Percentiles rank a stretch among this genome's conserved stretches.
phyloP scores from a whole-genome alignment of 306 rosid genomes.

The Herpetospermum pedunculosum region DNA sequence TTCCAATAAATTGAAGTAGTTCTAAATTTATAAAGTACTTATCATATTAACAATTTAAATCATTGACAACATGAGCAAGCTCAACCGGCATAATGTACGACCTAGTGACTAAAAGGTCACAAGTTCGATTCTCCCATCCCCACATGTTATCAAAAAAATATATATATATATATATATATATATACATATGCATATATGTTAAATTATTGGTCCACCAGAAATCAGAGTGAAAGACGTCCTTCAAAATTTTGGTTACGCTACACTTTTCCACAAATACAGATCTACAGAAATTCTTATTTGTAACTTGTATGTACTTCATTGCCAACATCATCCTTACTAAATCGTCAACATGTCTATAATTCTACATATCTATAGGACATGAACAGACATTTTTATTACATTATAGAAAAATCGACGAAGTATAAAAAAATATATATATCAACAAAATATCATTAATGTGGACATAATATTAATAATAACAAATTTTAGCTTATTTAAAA shows the following conservation, averaged over 20 bases:
- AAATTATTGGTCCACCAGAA: not conserved
- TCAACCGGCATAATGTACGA: too few relatives aligned
- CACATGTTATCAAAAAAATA: too few relatives aligned
- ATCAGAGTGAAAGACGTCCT: not conserved
- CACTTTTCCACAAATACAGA: not conserved
- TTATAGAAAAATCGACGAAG: not conserved
- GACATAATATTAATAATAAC: not conserved
- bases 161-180: too few relatives aligned
- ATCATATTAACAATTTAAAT: not conserved
- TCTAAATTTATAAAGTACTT: not conserved
- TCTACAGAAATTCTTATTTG: not conserved
- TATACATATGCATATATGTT: too few relatives aligned
- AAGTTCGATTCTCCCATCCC: too few relatives aligned
- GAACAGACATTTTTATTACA: not conserved
- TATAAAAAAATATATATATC: too few relatives aligned
- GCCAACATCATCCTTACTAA: not conserved
- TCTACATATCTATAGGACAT: not conserved
- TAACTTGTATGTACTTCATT: not conserved
- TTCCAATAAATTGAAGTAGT: not conserved
- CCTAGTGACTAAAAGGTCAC: too few relatives aligned
- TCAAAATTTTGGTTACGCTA: not conserved
- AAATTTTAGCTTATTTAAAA: not conserved
- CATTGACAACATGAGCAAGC: too few relatives aligned
- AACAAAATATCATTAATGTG: not conserved
- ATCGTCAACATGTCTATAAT: not conserved